These are phyloP conservation scores for Endotrypanum monterogeii DNA, from an alignment of 208 protist species.

Conservation along the genomic window DNA sequence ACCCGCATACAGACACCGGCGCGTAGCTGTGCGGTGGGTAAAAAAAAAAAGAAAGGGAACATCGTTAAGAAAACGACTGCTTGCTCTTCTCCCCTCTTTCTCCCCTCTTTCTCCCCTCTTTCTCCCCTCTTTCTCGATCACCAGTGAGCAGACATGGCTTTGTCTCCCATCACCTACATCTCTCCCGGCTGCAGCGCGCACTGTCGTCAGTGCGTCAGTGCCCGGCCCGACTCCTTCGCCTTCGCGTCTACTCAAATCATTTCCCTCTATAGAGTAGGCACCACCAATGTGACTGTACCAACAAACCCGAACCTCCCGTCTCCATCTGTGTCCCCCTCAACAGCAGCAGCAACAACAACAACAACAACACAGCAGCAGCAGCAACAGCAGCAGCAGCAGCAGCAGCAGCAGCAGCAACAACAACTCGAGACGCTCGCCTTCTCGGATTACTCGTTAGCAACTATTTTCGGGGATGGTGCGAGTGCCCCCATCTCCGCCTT, in stretches of 20 bases:
- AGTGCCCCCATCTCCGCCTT: conserved; percentile 57
- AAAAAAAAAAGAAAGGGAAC: not conserved
- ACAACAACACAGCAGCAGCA: conserved; percentile 15
- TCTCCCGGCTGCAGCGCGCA: conserved; percentile 69
- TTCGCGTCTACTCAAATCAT: conserved; percentile 63
- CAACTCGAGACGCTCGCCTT: conserved; percentile 24
- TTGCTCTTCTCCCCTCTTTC: not conserved
- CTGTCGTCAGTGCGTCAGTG: conserved; percentile 54
- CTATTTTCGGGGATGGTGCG: conserved; percentile 58
- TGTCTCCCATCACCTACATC: conserved; percentile 66
- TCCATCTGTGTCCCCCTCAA: conserved; percentile 1
- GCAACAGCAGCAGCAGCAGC: conserved; percentile 18
- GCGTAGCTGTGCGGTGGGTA: not conserved
- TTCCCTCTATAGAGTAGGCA: conserved; percentile 52
- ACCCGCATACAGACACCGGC: not conserved
- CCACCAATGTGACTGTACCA: conserved; percentile 30
- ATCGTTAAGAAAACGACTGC: not conserved
- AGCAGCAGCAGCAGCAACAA: conserved; percentile 21
- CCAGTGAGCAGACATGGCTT: conserved; percentile 43
- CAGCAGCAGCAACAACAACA: conserved; percentile 19
- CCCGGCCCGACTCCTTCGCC: conserved; percentile 56
- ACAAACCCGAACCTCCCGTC: conserved; percentile 18
- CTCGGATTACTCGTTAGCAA: conserved; percentile 52
- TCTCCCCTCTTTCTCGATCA: not conserved
- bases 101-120: not conserved